These are phyloP conservation scores for Penicillium sp. DNA, from an alignment of 2,329 filamentous ascomycete genomes.

Conservation along the genomic window DNA sequence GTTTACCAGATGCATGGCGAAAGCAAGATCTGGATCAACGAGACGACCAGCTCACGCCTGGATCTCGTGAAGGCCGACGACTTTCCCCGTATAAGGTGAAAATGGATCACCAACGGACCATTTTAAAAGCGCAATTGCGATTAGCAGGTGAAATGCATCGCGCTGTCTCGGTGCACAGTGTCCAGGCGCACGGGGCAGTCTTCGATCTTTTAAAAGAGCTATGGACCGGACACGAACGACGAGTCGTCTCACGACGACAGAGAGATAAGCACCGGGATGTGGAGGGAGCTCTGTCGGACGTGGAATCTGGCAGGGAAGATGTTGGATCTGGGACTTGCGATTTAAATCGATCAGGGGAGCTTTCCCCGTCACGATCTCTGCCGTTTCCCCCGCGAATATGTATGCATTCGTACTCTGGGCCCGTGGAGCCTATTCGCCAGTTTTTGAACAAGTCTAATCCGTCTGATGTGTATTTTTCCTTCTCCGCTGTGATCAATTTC, in stretches of 20 bases:
- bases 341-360: slow-evolving; percentile 1
- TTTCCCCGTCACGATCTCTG: slow-evolving; percentile 32
- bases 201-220: slow-evolving; percentile 52
- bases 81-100: slow-evolving; percentile 54
- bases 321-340: neutral
- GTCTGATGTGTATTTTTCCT: slow-evolving; percentile 75
- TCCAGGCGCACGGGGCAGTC: slow-evolving; percentile 56
- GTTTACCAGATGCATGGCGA: slow-evolving; percentile 52
- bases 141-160: slow-evolving; percentile 55
- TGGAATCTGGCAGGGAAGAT: slow-evolving; percentile 10
- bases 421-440: slow-evolving; percentile 66
- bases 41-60: slow-evolving; percentile 48
- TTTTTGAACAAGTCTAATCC: slow-evolving; percentile 71
- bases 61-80: slow-evolving; percentile 54
- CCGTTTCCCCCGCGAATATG: slow-evolving; percentile 85
- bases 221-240: slow-evolving; percentile 54
- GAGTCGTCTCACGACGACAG: slow-evolving; percentile 47
- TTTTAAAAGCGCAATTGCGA: slow-evolving; percentile 53
- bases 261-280: slow-evolving; percentile 32
- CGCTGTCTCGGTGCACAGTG: slow-evolving; percentile 57
- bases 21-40: slow-evolving; percentile 27
- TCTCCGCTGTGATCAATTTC: slow-evolving; percentile 78
- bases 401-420: slow-evolving; percentile 86
- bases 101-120: slow-evolving; percentile 52
- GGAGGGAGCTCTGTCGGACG: slow-evolving; percentile 26